A percentile compares a stretch with the other conserved stretches of the same genome.
Evolutionary conservation across 140 eudicot genomes (phyloP).

Genomic region (Cichorium intybus): DNA sequence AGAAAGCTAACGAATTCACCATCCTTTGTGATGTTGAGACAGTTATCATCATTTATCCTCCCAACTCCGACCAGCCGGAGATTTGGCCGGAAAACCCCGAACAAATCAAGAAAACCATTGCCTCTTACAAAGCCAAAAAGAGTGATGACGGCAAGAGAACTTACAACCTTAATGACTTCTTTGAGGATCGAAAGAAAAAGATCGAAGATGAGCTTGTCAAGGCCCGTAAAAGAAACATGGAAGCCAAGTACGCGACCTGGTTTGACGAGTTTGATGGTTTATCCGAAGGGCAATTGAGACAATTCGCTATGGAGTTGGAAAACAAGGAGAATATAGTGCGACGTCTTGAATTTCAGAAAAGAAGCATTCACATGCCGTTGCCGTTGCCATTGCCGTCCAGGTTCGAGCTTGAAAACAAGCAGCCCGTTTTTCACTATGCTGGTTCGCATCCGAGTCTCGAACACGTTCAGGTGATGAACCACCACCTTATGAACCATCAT

Average conservation of each 20-base stretch:
- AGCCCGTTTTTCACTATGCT: background rate
- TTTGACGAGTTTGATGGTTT: conserved; percentile 28
- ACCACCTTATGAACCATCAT: background rate
- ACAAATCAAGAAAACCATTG: conserved; percentile 26
- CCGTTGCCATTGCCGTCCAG: conserved; percentile 5
- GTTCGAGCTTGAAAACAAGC: background rate
- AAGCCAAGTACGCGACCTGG: conserved; percentile 50
- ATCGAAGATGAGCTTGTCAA: conserved; percentile 51
- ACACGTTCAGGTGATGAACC: conserved; percentile 12
- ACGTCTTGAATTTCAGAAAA: conserved; percentile 27
- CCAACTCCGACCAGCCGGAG: conserved; percentile 32
- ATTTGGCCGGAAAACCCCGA: conserved; percentile 49
- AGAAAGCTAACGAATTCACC: conserved; percentile 40
- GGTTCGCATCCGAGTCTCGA: background rate
- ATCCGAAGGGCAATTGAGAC: conserved; percentile 27
- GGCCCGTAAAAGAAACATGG: conserved; percentile 36
- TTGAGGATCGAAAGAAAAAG: conserved; percentile 42
- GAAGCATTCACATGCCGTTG: conserved; percentile 16
- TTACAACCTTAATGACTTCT: conserved; percentile 36
- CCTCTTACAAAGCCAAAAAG: conserved; percentile 32
- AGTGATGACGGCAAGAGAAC: conserved; percentile 33
- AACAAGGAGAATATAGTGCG: conserved; percentile 24
- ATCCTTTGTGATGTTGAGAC: conserved; percentile 51
- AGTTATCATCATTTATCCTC: conserved; percentile 40
- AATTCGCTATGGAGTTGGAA: conserved; percentile 25